Evolutionary conservation across 2,329 filamentous ascomycete genomes (phyloP), one percentile per base, ranked within the genome.

Genomic region (Calonectria fujianensis): DNA sequence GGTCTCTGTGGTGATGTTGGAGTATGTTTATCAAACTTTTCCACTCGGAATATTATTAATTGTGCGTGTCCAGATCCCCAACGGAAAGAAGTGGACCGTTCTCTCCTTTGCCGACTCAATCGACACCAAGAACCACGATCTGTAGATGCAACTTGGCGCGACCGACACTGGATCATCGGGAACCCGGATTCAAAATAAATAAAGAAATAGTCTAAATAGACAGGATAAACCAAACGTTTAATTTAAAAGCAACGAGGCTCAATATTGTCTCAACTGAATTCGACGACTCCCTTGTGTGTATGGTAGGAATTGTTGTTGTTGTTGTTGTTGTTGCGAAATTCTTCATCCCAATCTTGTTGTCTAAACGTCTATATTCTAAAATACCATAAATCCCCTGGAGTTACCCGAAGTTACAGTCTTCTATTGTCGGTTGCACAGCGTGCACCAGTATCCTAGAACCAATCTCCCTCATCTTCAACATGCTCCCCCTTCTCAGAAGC

Each of bases 391-490:
- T 48, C 13, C 1, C n/a, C n/a, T 48, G 20, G 18, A 4, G 9
- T 48, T n/a, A 6, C n/a, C 4, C 4, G 10, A 48, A n/a, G 3
- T 2, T n/a, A n/a, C 7, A 10, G 8, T 6, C 20, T 9, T n/a
- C 2, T 11, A 45, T 20, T 45, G 39, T 16, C 20, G 39, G 16
- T 1, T 13, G 9, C 2, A 48, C 8, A 31, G 11, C 20, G 35
- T 57, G 7, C 18, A 4, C 29, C 29, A 1, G 1, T 13, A 2
- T 29, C 14, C 20, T 41, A 61, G 13, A 61, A 61, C 57, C 57
- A 61, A 11, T 61, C 31, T 27, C 57, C 57, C 7, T 61, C 57
- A 29, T 61, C 57, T 14, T 61, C 57, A 27, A 61, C 35, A 11
- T 39, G 57, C 7, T 61, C n/a, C 24, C 57, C 57, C 16, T 16